Base-by-base conservation (phyloP, 129 eudicot species). In the Glebionis coronaria region DNA sequence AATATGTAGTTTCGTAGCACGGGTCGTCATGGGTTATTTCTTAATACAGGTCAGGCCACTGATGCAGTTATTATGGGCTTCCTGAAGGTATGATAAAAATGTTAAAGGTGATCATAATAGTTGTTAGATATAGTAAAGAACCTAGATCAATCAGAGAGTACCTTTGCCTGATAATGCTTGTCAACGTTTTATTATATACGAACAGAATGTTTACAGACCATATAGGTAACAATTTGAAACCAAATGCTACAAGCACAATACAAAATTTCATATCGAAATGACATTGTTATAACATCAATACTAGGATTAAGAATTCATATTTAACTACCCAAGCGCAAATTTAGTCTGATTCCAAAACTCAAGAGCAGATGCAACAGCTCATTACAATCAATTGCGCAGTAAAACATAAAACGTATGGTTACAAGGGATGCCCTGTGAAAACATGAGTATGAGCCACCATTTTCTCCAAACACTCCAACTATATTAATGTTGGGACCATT, bases 401-500 rank as follows among this genome's bases (percentile, higher is more conserved):
- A 55, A 55, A 58, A 5, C 64, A 58, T 57, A 16, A 13, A 53
- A 27, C 13, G n/a, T 57, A 57, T 1, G 40, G 42, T 0, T 57
- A 57, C 38, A 57, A 13, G 44, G 4, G n/a, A 27, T 57, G 27
- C 63, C 63, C n/a, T 57, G 63, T 57, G 29, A 23, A 27, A 57
- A 28, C 29, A 23, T 12, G 15, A 57, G 63, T 25, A 57, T 57
- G 28, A 11, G 63, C 63, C 63, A 57, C 10, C 63, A 27, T 31
- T 31, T 31, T 31, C 40, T 31, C 40, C 40, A 31, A 31, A 31
- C 40, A 1, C 42, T 23, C 21, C 13, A 15, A 18, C 5, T 61
- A 35, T 9, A 3, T 62, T 18, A 61, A 25, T 61, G 65, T 35
- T 61, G 65, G 29, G 65, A 61, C 65, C 65, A 61, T 61, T 61